Conservation (phyloP, 495 filamentous ascomycete species). For the Podospora comata region DNA sequence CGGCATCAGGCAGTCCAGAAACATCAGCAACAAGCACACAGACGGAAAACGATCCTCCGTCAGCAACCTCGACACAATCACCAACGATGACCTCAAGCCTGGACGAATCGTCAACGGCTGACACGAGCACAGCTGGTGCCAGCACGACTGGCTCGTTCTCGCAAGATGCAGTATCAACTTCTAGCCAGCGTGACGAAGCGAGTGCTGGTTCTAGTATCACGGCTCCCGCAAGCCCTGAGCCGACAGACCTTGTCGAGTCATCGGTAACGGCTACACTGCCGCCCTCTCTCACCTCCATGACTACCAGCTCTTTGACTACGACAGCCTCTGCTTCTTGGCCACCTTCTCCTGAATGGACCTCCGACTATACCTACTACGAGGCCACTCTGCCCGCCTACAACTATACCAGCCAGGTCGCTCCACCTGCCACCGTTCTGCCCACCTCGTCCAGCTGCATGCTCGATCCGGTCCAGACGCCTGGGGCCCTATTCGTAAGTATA, state of each 20-base stretch:
- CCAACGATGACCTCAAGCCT: not conserved
- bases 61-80: not conserved
- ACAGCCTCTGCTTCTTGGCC: not conserved
- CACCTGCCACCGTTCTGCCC: not conserved
- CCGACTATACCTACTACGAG: conserved; percentile 3
- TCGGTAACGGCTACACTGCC: not conserved
- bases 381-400: not conserved
- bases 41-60: not conserved
- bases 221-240: not conserved
- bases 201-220: not conserved
- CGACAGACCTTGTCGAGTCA: not conserved
- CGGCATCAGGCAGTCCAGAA: not conserved
- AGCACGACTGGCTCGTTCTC: not conserved
- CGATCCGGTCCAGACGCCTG: not conserved
- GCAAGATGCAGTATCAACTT: not conserved
- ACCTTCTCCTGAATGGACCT: not conserved
- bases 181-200: not conserved
- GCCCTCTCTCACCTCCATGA: not conserved
- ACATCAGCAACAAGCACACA: not conserved
- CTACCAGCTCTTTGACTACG: not conserved
- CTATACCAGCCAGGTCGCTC: not conserved
- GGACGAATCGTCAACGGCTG: not conserved
- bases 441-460: not conserved
- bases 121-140: not conserved
- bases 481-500: conserved; percentile 5